Conservation (phyloP, 257 asterid species). For the Solanum sejunctum region DNA sequence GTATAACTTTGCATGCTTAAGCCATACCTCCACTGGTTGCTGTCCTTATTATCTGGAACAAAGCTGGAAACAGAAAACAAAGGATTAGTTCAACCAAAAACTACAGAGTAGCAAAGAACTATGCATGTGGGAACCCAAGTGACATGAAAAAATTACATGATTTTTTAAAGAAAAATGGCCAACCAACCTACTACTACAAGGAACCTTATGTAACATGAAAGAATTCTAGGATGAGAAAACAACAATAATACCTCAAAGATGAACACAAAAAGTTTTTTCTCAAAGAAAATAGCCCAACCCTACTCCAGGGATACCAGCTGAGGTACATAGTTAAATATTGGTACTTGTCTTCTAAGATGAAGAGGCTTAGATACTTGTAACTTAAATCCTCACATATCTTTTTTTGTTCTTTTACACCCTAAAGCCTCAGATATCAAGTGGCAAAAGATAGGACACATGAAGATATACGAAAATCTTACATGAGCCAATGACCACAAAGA, state of each 20-base stretch:
- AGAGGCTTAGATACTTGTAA: background rate
- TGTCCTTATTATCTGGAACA: conserved; percentile 89
- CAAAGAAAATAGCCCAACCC: background rate
- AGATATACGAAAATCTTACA: conserved; percentile 31
- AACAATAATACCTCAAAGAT: background rate
- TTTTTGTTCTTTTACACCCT: too few species aligned
- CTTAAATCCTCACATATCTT: background rate
- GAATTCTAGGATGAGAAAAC: background rate
- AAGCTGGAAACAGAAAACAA: conserved; percentile 31
- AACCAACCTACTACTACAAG: background rate
- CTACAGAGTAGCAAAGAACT: background rate
- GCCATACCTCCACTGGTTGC: conserved; percentile 90
- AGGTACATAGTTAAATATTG: background rate
- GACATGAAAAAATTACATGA: background rate
- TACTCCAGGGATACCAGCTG: background rate
- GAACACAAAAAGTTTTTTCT: background rate
- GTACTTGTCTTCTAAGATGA: background rate
- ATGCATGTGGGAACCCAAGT: background rate
- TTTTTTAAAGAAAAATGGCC: background rate
- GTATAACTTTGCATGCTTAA: conserved; percentile 8
- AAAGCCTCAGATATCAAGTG: background rate
- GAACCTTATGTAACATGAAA: background rate
- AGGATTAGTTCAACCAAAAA: background rate
- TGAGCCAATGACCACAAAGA: conserved; percentile 92
- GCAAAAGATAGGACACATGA: background rate